Evolutionary conservation across 2,329 filamentous ascomycete genomes (phyloP).

Genomic region (Colletotrichum sp.): DNA sequence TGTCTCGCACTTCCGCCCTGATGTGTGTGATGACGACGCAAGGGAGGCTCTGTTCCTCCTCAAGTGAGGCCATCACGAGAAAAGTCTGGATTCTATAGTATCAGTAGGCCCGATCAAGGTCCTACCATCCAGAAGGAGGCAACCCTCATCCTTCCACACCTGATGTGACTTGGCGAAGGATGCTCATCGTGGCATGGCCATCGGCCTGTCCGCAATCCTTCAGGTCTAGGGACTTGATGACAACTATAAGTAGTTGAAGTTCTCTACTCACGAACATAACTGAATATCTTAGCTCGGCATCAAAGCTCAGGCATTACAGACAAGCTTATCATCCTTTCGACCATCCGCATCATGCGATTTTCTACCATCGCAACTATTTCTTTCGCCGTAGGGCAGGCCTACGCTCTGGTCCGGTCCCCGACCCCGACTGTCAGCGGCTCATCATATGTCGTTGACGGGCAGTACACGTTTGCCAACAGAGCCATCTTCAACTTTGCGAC

Average conservation of each 20-base stretch:
- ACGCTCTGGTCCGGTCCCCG: neutral
- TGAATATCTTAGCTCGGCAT: neutral
- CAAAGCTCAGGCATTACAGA: neutral
- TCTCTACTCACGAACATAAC: neutral
- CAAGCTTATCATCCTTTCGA: neutral
- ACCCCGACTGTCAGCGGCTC: neutral
- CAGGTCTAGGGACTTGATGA: neutral
- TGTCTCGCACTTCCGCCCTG: neutral
- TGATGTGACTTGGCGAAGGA: neutral
- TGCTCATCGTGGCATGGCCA: neutral
- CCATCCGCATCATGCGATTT: neutral
- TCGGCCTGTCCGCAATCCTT: neutral
- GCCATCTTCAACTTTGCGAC: conserved; percentile 25
- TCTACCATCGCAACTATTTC: neutral
- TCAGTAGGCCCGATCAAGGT: neutral
- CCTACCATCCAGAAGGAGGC: neutral
- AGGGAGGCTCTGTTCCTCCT: neutral
- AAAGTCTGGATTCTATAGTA: neutral
- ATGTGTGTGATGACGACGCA: neutral
- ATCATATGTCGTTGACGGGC: conserved; percentile 27
- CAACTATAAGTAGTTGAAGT: neutral
- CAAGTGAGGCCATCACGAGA: neutral
- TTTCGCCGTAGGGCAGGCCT: neutral
- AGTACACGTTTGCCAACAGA: conserved; percentile 26
- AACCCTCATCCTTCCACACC: neutral